Evolutionary conservation across 345 rosid genomes (phyloP).

Genomic region (Pistacia atlantica): DNA sequence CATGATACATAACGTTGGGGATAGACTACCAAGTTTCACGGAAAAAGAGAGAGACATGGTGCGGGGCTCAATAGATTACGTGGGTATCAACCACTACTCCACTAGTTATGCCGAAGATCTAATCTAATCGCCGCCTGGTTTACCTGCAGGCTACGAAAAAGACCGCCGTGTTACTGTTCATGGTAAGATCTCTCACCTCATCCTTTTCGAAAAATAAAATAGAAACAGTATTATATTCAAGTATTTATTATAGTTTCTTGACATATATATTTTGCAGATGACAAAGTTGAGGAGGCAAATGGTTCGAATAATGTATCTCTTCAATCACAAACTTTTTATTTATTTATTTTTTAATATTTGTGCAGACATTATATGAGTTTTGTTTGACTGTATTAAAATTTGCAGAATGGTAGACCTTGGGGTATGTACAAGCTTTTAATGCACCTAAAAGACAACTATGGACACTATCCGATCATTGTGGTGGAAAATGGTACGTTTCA

Average conservation of each 20-base stretch:
- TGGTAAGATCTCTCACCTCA: slow-evolving; percentile 29
- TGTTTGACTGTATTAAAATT: background rate
- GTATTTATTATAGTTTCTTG: background rate
- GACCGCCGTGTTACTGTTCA: background rate
- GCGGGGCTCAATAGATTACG: slow-evolving; percentile 46
- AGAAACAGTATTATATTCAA: no score
- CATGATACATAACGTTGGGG: slow-evolving; percentile 46
- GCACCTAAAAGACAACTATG: slow-evolving; percentile 51
- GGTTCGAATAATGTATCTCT: slow-evolving; percentile 31
- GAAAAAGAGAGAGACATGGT: slow-evolving; percentile 37
- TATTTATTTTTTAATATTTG: background rate
- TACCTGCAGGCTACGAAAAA: no score
- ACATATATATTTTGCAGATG: slow-evolving; percentile 33
- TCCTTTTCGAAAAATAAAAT: background rate
- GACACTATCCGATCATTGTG: slow-evolving; percentile 40
- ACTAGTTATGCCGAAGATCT: background rate
- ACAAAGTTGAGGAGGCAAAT: slow-evolving; percentile 40
- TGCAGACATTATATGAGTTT: background rate
- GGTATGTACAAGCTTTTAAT: slow-evolving; percentile 49
- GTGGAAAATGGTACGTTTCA: slow-evolving; percentile 48
- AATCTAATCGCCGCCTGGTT: no score
- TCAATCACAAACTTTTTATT: no score
- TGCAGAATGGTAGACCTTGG: slow-evolving; percentile 44
- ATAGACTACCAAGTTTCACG: slow-evolving; percentile 53
- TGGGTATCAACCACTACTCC: slow-evolving; percentile 61